phyloP scores from a whole-genome alignment of 768 basidiomycete genomes.

The Russula sp. region DNA sequence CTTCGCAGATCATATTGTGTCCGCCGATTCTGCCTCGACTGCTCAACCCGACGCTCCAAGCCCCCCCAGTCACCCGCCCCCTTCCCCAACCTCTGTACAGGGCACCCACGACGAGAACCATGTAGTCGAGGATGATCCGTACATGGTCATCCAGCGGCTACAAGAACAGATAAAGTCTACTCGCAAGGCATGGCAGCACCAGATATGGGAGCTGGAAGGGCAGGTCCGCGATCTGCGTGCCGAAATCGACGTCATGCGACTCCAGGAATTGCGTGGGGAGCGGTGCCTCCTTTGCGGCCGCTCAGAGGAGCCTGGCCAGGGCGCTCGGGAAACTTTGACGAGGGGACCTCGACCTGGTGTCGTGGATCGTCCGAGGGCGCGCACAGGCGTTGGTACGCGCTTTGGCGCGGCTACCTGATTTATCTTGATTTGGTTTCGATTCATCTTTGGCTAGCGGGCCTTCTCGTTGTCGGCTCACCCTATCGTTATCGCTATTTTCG shows the following conservation, averaged over 20 bases:
- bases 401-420: constrained; percentile 50
- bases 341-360: constrained; percentile 31
- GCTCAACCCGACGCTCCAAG: constrained; percentile 47
- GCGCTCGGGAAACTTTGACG: neutral
- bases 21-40: constrained; percentile 32
- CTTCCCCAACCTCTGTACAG: constrained; percentile 33
- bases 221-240: constrained; percentile 66
- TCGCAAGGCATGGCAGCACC: constrained; percentile 62
- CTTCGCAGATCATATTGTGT: constrained; percentile 44
- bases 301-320: constrained; percentile 29
- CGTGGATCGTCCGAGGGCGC: constrained; percentile 59
- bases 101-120: constrained; percentile 31
- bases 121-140: constrained; percentile 37
- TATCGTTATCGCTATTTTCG: constrained; percentile 18
- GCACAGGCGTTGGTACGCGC: constrained; percentile 58
- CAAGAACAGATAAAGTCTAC: constrained; percentile 56
- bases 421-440: neutral
- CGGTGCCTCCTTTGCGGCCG: constrained; percentile 62
- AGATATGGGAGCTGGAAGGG: constrained; percentile 69
- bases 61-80: constrained; percentile 33
- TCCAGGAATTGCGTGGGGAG: constrained; percentile 32
- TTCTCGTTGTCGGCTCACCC: neutral
- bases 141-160: constrained; percentile 43
- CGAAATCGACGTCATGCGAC: constrained; percentile 56
- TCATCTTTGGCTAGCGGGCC: constrained; percentile 1